These are phyloP conservation scores for Rhytidiadelphus loreus DNA, from an alignment of 225 moss, liverwort and hornwort genomes.

Conservation along the genomic window DNA sequence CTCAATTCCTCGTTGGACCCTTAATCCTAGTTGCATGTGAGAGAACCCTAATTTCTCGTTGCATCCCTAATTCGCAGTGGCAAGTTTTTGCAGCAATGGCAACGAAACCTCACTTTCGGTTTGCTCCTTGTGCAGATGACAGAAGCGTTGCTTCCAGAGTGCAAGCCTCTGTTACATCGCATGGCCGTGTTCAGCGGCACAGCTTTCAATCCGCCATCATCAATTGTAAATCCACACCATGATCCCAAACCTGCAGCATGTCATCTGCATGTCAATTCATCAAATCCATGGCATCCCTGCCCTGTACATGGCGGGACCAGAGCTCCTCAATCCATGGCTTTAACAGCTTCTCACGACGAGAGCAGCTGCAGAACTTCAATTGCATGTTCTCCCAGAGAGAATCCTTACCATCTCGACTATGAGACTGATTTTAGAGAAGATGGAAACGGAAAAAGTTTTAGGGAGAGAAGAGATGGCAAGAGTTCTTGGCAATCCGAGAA, in stretches of 20 bases:
- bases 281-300: neutral
- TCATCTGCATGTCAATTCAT: neutral
- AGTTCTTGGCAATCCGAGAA: neutral
- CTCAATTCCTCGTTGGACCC: too few relatives aligned
- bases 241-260: neutral
- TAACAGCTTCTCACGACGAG: neutral
- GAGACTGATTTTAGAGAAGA: neutral
- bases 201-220: neutral
- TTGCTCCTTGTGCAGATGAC: neutral
- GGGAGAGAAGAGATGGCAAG: neutral
- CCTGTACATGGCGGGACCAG: neutral
- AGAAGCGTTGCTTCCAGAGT: neutral
- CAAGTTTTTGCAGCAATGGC: neutral
- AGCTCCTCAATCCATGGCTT: neutral
- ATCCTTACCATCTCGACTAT: neutral
- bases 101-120: neutral
- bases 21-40: too few relatives aligned
- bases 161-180: conserved; percentile 4
- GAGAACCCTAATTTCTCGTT: neutral
- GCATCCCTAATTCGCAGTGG: neutral
- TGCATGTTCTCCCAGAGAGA: neutral
- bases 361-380: neutral
- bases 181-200: neutral
- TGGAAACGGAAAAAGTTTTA: too few relatives aligned
- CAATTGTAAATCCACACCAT: neutral